Base-by-base conservation (phyloP, 768 basidiomycete genomes). In the Auriscalpium orientale region DNA sequence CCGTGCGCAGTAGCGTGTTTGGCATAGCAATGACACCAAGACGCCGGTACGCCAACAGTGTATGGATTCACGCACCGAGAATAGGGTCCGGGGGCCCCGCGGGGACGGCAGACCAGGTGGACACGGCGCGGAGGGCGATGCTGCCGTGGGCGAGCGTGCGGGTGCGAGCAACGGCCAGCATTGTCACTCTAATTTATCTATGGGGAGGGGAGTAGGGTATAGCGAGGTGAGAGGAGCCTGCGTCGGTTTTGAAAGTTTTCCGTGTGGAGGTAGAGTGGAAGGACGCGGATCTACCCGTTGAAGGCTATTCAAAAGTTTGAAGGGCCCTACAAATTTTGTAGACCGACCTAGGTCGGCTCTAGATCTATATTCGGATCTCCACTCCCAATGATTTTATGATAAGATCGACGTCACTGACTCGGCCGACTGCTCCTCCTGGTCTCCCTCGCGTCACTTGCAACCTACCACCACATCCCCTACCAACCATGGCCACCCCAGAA, bases 11-110 rank as follows among this genome's bases (percentile, higher is more conserved):
- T 16, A 15, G 22, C 33, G 13, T 46, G 34, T 20, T 28, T 28
- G 28, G 15, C 43, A 9, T 20, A 44, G 43, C 28, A 28, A 28
- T 28, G 43, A 44, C 43, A 20, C 15, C 43, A 15, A 44, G 15
- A 20, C 43, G 43, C 43, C 15, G 43, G 18, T 3, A 44, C 18
- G 15, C 15, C 43, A 10, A 44, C 43, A 15, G 43, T 44, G 43
- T 5, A 44, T 15, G 43, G 15, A 44, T 44, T 28, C 56, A 68
- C 77, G 55, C 53, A 91, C 91, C 93, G 55, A 95, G 85, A 74
- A 95, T 95, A 51, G 93, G 84, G 69, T 95, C 93, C 22, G 93
- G 92, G 60, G 93, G 93, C 33, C 93, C 93, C 28, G 89, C 87
- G 49, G 85, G 82, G 56, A 95, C 91, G 56, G 79, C 71, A 49